Evolutionary conservation across 2,329 filamentous ascomycete species (phyloP), one percentile per base, ranked within the genome.

Genomic region (Zymoseptoria brevis): DNA sequence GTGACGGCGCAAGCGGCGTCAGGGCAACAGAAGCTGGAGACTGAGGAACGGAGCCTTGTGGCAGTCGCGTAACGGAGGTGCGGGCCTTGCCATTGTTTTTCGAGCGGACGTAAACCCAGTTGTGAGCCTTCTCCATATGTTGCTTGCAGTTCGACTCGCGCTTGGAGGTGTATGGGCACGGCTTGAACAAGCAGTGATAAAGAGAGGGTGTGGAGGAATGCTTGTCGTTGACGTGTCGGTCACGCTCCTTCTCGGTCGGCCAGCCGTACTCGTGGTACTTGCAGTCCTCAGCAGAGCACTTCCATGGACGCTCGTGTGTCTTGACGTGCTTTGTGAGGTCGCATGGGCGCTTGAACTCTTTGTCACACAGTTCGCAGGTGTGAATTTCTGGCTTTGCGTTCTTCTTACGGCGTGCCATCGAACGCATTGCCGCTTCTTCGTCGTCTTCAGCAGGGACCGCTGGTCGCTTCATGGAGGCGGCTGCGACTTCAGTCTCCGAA

Each of bases 321-420:
- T 97, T 99, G 78, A 96, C 89, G 76, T 99, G 94, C 80, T 97
- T 97, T 66, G 91, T 96, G 60, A 97, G 80, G 74, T 99, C 94
- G 75, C 94, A 97, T n/a, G 90, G 90, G 62, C 94, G 87, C 76
- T 94, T 95, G 79, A 97, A 97, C 75, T 93, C 85, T 77, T 96
- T 96, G 74, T 84, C 86, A 77, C 93, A 97, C 74, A 95, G 88
- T 75, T 93, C 89, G 62, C 72, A 73, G 29, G 65, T 67, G 55
- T 74, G 72, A 22, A 72, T 73, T 63, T 72, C 71, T 26, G 71
- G 69, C 57, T 72, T 72, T 41, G 90, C 90, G 61, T 93, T 93
- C 84, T 96, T 96, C 83, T 95, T 95, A 66, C 91, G 87, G 60
- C 92, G 88, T 59, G 92, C 93, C 93, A 96, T 97, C 49, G 92